Percentiles rank a stretch among this genome's conserved stretches.
These are phyloP conservation scores for Suillus subluteus DNA, from an alignment of 768 basidiomycete genomes.

Conservation along the genomic window DNA sequence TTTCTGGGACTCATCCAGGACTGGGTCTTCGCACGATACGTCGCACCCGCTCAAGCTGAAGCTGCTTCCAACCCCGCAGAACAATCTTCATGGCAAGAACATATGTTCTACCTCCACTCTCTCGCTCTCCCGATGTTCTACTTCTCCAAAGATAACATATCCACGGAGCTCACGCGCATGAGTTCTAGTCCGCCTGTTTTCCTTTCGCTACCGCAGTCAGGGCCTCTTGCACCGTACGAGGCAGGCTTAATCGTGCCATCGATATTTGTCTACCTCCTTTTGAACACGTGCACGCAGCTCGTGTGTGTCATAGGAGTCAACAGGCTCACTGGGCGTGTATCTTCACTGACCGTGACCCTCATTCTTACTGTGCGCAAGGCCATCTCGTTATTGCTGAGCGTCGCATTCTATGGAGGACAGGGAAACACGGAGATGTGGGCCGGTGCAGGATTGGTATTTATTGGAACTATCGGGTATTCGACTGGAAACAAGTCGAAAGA, in stretches of 20 bases:
- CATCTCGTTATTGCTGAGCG: constrained; percentile 73
- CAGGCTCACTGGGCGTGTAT: constrained; percentile 77
- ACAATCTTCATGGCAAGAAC: constrained; percentile 77
- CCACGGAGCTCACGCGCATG: constrained; percentile 23
- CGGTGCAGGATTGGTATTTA: constrained; percentile 68
- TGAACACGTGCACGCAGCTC: constrained; percentile 85
- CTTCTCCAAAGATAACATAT: constrained; percentile 57
- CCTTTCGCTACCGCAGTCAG: constrained; percentile 14
- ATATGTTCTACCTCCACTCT: constrained; percentile 89
- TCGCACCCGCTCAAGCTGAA: constrained; percentile 30
- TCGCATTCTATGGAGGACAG: constrained; percentile 49
- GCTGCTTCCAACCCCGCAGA: constrained; percentile 20
- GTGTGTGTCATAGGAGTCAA: constrained; percentile 89
- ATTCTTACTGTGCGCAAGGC: constrained; percentile 84
- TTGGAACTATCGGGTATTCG: constrained; percentile 75
- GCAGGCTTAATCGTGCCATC: constrained; percentile 51
- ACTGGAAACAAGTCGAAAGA: constrained; percentile 17
- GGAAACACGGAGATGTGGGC: constrained; percentile 58
- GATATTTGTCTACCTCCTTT: constrained; percentile 61
- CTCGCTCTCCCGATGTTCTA: constrained; percentile 79
- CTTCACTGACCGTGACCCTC: constrained; percentile 76
- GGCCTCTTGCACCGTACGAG: constrained; percentile 26
- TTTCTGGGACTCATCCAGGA: constrained; percentile 87
- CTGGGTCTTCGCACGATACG: constrained; percentile 63
- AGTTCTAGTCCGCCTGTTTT: constrained; percentile 17